phyloP scores from a whole-genome alignment of 495 filamentous ascomycete genomes.

The Pyrenula massariospora region DNA sequence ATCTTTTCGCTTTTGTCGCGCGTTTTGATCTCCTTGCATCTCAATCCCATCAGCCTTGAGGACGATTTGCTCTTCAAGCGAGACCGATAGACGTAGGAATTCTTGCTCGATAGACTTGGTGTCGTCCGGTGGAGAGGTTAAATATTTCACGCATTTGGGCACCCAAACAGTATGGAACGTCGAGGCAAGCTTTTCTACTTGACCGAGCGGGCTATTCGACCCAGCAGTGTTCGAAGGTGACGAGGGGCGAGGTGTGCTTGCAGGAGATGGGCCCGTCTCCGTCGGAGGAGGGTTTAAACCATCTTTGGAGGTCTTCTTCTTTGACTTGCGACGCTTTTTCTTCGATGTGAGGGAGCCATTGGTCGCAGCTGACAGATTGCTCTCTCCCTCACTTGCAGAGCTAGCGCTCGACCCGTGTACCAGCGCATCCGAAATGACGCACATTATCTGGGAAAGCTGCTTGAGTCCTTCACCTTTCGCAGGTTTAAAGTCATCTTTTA shows the following conservation, averaged over 20 bases:
- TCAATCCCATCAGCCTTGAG: conserved; percentile 81
- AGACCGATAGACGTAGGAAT: conserved; percentile 72
- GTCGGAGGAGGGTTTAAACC: neutral
- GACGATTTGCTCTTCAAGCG: conserved; percentile 68
- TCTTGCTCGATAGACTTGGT: conserved; percentile 60
- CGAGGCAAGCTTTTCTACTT: conserved; percentile 55
- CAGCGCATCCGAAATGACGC: conserved; percentile 39
- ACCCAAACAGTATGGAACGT: conserved; percentile 56
- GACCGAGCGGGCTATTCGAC: conserved; percentile 43
- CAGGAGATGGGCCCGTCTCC: neutral
- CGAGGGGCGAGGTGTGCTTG: conserved; percentile 12
- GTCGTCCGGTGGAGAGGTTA: conserved; percentile 54
- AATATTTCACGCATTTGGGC: conserved; percentile 56
- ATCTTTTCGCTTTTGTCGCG: conserved; percentile 56
- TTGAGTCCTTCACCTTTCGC: conserved; percentile 67
- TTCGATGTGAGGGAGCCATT: conserved; percentile 16
- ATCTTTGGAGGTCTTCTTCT: neutral
- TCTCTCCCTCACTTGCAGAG: conserved; percentile 13
- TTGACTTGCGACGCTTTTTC: conserved; percentile 25
- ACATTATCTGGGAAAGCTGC: conserved; percentile 67
- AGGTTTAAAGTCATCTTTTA: conserved; percentile 53
- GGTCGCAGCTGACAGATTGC: conserved; percentile 7
- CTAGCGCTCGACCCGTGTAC: conserved; percentile 31
- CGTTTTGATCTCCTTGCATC: conserved; percentile 51
- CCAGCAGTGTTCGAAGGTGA: conserved; percentile 26